phyloP scores from a whole-genome alignment of 2,329 filamentous ascomycete genomes.

The Ambrosiella cleistominuta region DNA sequence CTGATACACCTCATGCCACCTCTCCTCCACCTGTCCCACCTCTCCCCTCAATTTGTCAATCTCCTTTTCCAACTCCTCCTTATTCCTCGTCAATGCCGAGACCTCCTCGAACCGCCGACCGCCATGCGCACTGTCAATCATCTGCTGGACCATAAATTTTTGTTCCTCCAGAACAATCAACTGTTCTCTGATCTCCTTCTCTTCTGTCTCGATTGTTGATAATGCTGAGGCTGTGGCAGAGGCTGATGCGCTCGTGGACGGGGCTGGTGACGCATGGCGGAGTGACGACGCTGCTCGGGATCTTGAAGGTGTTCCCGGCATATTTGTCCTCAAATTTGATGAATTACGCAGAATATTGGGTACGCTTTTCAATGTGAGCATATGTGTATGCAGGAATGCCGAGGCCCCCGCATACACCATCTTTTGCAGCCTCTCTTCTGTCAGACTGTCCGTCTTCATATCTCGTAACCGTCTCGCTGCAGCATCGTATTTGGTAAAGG shows the following conservation, averaged over 20 bases:
- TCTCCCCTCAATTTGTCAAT: conserved; percentile 51
- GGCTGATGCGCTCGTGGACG: conserved; percentile 6
- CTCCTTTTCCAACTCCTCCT: conserved; percentile 66
- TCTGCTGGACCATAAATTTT: conserved; percentile 70
- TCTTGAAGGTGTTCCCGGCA: too few relatives aligned
- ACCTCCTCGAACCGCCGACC: conserved; percentile 76
- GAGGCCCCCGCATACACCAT: conserved; percentile 70
- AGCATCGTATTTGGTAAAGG: conserved; percentile 72
- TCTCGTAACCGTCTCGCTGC: conserved; percentile 70
- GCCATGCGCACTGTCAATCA: conserved; percentile 62
- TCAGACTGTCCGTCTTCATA: conserved; percentile 51
- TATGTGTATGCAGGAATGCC: conserved; percentile 71
- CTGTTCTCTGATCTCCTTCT: conserved; percentile 62
- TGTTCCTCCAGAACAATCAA: conserved; percentile 82
- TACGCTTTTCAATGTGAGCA: conserved; percentile 68
- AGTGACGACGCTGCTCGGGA: too few relatives aligned
- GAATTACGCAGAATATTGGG: conserved; percentile 42
- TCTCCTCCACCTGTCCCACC: conserved; percentile 45
- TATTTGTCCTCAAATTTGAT: background rate
- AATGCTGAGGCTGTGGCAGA: conserved; percentile 20
- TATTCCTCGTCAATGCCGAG: conserved; percentile 56
- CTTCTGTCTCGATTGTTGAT: conserved; percentile 52
- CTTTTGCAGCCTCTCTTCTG: conserved; percentile 60
- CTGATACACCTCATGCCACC: conserved; percentile 14
- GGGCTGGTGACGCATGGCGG: background rate